Percentiles rank a stretch among this genome's conserved stretches.
These are phyloP conservation scores for Solanum habrochaites DNA, from an alignment of 257 asterid species.

Conservation along the genomic window DNA sequence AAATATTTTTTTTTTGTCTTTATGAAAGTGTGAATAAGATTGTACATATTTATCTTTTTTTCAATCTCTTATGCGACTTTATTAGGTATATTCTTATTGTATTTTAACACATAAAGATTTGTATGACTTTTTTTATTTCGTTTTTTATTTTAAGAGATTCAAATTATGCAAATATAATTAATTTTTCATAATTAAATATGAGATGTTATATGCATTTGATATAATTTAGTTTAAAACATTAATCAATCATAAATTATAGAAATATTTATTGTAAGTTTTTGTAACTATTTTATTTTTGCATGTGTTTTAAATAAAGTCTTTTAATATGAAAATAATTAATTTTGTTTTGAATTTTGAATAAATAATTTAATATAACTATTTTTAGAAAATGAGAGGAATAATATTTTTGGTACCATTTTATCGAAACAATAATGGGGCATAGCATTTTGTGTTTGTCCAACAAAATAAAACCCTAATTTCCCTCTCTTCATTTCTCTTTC, in stretches of 20 bases:
- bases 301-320: not conserved
- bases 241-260: too few relatives aligned
- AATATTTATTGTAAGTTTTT: too few relatives aligned
- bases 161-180: too few relatives aligned
- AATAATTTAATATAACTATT: not conserved
- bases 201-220: not conserved
- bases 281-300: too few relatives aligned
- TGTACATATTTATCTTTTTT: fast-evolving
- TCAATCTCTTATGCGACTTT: not conserved
- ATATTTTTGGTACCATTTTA: not conserved
- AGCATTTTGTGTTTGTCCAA: not conserved
- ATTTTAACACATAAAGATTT: not conserved
- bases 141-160: too few relatives aligned
- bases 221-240: too few relatives aligned
- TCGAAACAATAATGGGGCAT: not conserved
- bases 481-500: not conserved
- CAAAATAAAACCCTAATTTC: slow-evolving; percentile 38
- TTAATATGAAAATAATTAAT: not conserved
- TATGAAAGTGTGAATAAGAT: fast-evolving
- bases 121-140: fast-evolving
- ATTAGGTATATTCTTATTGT: too few relatives aligned
- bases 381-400: not conserved
- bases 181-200: too few relatives aligned
- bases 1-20: too few relatives aligned
- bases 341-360: not conserved